phyloP scores from a whole-genome alignment of 345 rosid species.

The Gossypium arboreum region DNA sequence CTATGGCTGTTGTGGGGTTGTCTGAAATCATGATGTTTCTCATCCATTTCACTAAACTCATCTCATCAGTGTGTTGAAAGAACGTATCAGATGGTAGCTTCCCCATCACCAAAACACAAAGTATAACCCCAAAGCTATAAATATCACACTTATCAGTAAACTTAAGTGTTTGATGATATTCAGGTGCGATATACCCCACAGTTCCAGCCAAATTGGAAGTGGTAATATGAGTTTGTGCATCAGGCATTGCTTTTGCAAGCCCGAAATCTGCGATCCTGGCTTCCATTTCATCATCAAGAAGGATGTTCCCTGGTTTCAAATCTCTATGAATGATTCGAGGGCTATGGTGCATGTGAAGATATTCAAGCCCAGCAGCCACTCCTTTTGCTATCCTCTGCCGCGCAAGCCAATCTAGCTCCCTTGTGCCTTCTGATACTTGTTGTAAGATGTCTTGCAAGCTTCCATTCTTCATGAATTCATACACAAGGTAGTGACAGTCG shows the following conservation, averaged over 20 bases:
- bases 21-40: slow-evolving; percentile 63
- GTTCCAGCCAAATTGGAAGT: slow-evolving; percentile 75
- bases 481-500: slow-evolving; percentile 75
- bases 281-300: slow-evolving; percentile 89
- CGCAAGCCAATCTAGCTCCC: slow-evolving; percentile 61
- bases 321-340: slow-evolving; percentile 81
- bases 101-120: slow-evolving; percentile 71
- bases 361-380: slow-evolving; percentile 82
- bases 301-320: slow-evolving; percentile 87
- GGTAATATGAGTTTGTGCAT: slow-evolving; percentile 60
- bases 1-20: slow-evolving; percentile 62
- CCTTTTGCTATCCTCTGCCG: slow-evolving; percentile 75
- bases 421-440: slow-evolving; percentile 40
- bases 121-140: slow-evolving; percentile 78
- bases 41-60: slow-evolving; percentile 80
- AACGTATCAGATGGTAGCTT: slow-evolving; percentile 85
- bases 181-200: slow-evolving; percentile 90
- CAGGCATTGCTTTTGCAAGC: slow-evolving; percentile 75
- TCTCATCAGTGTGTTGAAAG: slow-evolving; percentile 68
- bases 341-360: slow-evolving; percentile 65
- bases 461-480: slow-evolving; percentile 90
- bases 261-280: slow-evolving; percentile 91
- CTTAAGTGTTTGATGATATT: slow-evolving; percentile 79
- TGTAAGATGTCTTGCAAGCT: slow-evolving; percentile 62
- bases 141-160: slow-evolving; percentile 92